Percentiles rank a stretch among this genome's conserved stretches.
These are phyloP conservation scores for Linum usitatissimum DNA, from an alignment of 345 rosid genomes.

Conservation along the genomic window DNA sequence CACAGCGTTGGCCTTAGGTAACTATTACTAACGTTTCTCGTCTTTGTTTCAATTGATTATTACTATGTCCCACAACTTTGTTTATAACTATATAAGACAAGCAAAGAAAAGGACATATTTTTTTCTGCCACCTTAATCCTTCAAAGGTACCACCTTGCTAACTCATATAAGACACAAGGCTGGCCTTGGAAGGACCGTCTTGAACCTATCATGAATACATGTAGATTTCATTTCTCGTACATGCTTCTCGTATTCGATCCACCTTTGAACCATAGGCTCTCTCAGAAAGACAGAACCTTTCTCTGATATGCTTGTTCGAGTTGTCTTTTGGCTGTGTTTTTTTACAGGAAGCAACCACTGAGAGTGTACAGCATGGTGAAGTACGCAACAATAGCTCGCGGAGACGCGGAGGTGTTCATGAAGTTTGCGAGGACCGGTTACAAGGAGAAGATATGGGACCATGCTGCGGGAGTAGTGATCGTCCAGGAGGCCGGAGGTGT, in stretches of 20 bases:
- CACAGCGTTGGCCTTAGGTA: conserved; percentile 46
- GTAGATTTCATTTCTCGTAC: no score
- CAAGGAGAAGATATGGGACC: conserved; percentile 61
- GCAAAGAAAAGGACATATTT: no score
- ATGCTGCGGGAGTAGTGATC: conserved; percentile 41
- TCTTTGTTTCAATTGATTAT: background rate
- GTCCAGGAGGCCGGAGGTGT: conserved; percentile 47
- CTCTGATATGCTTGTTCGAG: no score
- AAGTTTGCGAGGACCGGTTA: conserved; percentile 44
- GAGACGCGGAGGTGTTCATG: conserved; percentile 45
- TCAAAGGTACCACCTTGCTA: no score
- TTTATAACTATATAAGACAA: background rate
- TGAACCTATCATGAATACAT: no score
- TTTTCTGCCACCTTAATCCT: no score
- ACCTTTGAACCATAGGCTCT: no score
- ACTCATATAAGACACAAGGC: no score
- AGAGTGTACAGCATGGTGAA: conserved; percentile 54
- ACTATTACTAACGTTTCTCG: background rate
- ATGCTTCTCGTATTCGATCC: no score
- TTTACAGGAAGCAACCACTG: conserved; percentile 40
- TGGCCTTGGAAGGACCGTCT: no score
- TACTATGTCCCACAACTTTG: background rate
- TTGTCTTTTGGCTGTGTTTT: background rate
- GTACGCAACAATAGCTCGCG: conserved; percentile 48
- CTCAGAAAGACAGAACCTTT: no score